A percentile compares a stretch with the other conserved stretches of the same genome.
These are phyloP conservation scores for Lathyrus aphaca DNA, from an alignment of 306 rosid genomes.

Conservation along the genomic window DNA sequence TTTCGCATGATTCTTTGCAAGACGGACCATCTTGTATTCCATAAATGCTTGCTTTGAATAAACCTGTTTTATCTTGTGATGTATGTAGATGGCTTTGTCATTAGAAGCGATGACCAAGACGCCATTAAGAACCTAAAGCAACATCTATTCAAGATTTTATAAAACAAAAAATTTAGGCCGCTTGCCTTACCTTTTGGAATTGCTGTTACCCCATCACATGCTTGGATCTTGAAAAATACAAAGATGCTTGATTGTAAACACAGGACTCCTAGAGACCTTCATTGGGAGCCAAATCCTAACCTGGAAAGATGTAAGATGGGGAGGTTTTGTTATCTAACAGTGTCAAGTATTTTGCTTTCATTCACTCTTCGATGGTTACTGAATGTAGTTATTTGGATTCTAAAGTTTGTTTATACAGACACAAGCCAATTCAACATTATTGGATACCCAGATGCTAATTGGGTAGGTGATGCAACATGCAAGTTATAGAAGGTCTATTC, in stretches of 20 bases:
- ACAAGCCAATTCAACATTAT: background rate
- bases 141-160: background rate
- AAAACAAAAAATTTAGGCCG: background rate
- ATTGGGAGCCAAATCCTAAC: slow-evolving; percentile 1
- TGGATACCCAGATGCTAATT: background rate
- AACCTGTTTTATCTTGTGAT: background rate
- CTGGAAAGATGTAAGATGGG: background rate
- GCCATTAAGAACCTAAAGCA: background rate
- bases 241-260: background rate
- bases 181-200: background rate
- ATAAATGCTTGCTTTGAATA: background rate
- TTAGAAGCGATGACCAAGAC: background rate
- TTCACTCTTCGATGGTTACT: background rate
- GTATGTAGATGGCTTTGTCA: background rate
- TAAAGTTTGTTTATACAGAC: background rate
- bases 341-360: background rate
- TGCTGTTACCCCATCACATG: background rate
- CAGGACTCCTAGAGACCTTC: background rate
- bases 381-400: background rate
- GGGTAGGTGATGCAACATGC: slow-evolving; percentile 7
- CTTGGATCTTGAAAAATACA: background rate
- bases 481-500: background rate
- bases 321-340: background rate
- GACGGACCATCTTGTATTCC: background rate
- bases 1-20: background rate